phyloP scores from a whole-genome alignment of 2,329 filamentous ascomycete genomes.

The Leptographium galeiforme region DNA sequence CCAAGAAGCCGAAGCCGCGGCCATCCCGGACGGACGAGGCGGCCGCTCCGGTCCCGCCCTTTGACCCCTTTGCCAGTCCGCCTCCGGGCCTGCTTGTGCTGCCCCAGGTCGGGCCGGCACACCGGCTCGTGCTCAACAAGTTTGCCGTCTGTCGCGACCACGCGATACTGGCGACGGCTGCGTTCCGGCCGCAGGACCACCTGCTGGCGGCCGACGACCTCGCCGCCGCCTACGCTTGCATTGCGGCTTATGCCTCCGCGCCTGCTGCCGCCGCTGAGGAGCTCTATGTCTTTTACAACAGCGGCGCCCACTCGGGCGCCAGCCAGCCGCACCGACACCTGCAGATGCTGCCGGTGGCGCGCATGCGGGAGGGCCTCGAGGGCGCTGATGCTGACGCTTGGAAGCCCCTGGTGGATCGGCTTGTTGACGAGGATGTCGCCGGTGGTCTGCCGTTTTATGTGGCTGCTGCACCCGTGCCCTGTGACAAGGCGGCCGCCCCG shows the following conservation, averaged over 20 bases:
- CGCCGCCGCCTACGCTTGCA: constrained; percentile 45
- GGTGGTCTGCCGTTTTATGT: constrained; percentile 5
- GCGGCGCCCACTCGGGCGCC: constrained; percentile 52
- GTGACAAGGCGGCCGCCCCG: background rate
- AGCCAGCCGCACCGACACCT: constrained; percentile 61
- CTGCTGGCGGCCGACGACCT: constrained; percentile 48
- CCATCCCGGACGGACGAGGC: constrained; percentile 21
- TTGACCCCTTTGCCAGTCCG: constrained; percentile 55
- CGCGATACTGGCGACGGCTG: constrained; percentile 57
- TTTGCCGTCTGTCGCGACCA: constrained; percentile 59
- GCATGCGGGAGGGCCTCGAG: constrained; percentile 43
- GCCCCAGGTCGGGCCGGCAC: constrained; percentile 25
- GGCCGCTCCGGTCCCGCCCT: constrained; percentile 7
- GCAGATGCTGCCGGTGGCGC: constrained; percentile 53
- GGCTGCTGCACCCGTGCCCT: constrained; percentile 1
- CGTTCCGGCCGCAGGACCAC: constrained; percentile 50
- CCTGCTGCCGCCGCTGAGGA: constrained; percentile 17
- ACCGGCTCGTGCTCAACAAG: constrained; percentile 61
- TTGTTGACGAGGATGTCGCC: background rate
- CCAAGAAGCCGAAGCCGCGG: constrained; percentile 48
- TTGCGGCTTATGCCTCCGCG: constrained; percentile 37
- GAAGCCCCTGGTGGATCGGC: constrained; percentile 32
- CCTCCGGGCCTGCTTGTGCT: constrained; percentile 40
- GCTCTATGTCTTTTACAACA: constrained; percentile 59
- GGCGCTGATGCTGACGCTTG: constrained; percentile 23